Conservation (phyloP, 805 yeast genomes). For the Suhomyces sp. region DNA sequence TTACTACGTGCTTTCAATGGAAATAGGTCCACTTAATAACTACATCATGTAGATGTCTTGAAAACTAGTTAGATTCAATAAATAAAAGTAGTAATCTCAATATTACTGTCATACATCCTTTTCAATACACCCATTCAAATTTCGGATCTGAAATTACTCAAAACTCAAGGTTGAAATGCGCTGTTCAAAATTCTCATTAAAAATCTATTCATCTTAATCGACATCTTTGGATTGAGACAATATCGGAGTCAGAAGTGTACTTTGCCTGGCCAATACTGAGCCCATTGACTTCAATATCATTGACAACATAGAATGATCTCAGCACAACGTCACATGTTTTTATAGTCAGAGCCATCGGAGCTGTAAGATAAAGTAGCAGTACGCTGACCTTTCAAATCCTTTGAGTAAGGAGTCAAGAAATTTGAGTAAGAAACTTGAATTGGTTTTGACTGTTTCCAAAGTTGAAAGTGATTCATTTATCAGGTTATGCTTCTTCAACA, state of each 20-base stretch:
- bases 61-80: too few relatives aligned
- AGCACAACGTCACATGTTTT: slow-evolving; percentile 46
- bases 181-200: not conserved
- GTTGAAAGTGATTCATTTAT: slow-evolving; percentile 4
- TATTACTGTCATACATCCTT: too few relatives aligned
- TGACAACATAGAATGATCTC: slow-evolving; percentile 51
- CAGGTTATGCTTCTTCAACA: not conserved
- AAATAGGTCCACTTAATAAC: too few relatives aligned
- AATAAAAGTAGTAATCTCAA: too few relatives aligned
- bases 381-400: not conserved
- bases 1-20: too few relatives aligned
- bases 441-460: slow-evolving; percentile 2
- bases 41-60: too few relatives aligned
- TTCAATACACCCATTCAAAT: too few relatives aligned
- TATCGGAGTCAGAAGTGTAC: slow-evolving; percentile 16
- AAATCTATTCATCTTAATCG: not conserved
- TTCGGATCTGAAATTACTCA: too few relatives aligned
- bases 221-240: slow-evolving; percentile 11
- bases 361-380: not conserved
- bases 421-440: slow-evolving; percentile 6
- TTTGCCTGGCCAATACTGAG: slow-evolving; percentile 49
- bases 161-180: too few relatives aligned
- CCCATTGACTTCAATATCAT: slow-evolving; percentile 46
- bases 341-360: not conserved
- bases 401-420: not conserved